A percentile compares a stretch with the other conserved stretches of the same genome.
Conservation (phyloP, 129 eudicot species). For the Artemisia argyi region DNA sequence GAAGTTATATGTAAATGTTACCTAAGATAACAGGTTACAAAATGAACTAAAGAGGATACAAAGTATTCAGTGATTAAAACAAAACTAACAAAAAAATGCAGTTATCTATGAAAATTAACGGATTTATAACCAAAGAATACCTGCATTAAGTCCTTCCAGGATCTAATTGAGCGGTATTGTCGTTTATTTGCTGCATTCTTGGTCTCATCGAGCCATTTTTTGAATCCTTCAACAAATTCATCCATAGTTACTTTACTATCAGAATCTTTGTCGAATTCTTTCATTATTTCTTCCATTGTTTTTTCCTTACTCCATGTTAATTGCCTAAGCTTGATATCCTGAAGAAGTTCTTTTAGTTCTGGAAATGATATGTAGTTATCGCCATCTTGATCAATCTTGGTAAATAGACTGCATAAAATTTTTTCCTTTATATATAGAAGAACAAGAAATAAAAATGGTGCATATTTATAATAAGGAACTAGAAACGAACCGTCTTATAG, state of each 20-base stretch:
- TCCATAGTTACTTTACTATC: slow-evolving; percentile 54
- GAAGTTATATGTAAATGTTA: too few species aligned
- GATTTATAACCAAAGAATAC: slow-evolving; percentile 21
- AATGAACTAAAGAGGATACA: too few species aligned
- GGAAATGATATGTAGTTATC: slow-evolving; percentile 50
- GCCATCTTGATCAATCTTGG: slow-evolving; percentile 50
- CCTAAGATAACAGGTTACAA: too few species aligned
- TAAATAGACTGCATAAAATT: slow-evolving; percentile 54
- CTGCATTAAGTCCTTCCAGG: slow-evolving; percentile 54
- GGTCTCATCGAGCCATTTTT: slow-evolving; percentile 64
- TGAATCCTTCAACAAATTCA: slow-evolving; percentile 53
- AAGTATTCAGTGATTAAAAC: too few species aligned
- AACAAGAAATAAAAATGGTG: not conserved
- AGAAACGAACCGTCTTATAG: slow-evolving; percentile 44
- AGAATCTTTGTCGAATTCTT: slow-evolving; percentile 50
- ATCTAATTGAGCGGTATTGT: slow-evolving; percentile 43
- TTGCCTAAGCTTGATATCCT: slow-evolving; percentile 43
- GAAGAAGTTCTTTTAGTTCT: slow-evolving; percentile 58
- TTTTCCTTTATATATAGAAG: too few species aligned
- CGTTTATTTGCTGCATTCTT: slow-evolving; percentile 47
- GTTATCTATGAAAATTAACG: too few species aligned
- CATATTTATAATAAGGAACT: slow-evolving; percentile 10
- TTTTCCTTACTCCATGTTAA: slow-evolving; percentile 42
- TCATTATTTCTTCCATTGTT: slow-evolving; percentile 44
- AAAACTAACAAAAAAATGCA: too few species aligned